Percentiles rank a stretch among this genome's conserved stretches.
phyloP scores from a whole-genome alignment of 2,329 filamentous ascomycete genomes.

The Achaetomium macrosporum region DNA sequence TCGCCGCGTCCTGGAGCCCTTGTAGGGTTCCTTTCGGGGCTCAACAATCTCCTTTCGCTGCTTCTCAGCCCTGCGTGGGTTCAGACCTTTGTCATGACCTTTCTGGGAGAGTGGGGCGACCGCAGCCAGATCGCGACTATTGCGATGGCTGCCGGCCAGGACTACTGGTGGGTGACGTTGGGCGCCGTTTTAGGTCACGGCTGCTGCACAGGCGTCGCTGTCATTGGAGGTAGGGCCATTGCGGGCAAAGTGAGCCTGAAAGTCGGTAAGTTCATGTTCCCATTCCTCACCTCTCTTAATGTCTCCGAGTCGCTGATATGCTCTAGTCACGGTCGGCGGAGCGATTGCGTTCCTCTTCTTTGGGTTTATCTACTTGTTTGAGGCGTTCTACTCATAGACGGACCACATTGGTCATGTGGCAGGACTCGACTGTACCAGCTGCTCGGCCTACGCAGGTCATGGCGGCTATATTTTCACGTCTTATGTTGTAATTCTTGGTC shows the following conservation, averaged over 20 bases:
- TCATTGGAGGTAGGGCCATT: constrained; percentile 86
- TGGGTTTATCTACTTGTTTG: constrained; percentile 83
- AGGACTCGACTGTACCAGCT: constrained; percentile 16
- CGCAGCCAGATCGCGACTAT: constrained; percentile 97
- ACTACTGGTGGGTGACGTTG: constrained; percentile 97
- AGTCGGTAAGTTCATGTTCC: constrained; percentile 65
- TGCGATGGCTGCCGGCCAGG: constrained; percentile 95
- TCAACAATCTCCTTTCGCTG: constrained; percentile 81
- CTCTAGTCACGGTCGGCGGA: constrained; percentile 80
- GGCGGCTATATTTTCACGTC: constrained; percentile 6
- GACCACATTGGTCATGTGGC: not conserved
- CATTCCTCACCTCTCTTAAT: not conserved
- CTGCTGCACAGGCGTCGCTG: constrained; percentile 84
- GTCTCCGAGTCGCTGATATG: constrained; percentile 1
- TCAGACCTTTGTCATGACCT: constrained; percentile 98
- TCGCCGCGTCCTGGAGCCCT: constrained; percentile 41
- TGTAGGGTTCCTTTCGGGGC: constrained; percentile 49
- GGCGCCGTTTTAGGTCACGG: constrained; percentile 83
- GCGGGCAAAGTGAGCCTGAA: constrained; percentile 91
- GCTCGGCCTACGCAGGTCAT: not conserved
- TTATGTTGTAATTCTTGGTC: constrained; percentile 18
- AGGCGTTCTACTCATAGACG: constrained; percentile 58
- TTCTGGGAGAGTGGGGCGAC: constrained; percentile 96
- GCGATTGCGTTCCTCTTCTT: constrained; percentile 87
- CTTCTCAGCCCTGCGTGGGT: constrained; percentile 96